These are phyloP conservation scores for Patellifolia procumbens DNA, from an alignment of 179 eudicot genomes.

Conservation along the genomic window DNA sequence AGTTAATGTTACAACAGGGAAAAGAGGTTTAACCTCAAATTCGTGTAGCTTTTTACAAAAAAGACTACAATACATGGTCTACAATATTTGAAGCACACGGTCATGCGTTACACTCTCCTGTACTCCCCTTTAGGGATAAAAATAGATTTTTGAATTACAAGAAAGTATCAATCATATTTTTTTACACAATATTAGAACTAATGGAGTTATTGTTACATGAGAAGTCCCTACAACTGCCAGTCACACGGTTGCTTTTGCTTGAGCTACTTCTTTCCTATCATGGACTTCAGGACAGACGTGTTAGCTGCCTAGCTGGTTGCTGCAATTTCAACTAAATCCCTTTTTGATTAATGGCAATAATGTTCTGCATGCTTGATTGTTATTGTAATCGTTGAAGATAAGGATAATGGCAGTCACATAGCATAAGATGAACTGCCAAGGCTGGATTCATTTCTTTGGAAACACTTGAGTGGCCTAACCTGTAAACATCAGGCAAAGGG, in stretches of 20 bases:
- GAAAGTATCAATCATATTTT: neutral
- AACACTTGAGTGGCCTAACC: conserved; percentile 75
- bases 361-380: conserved; percentile 10
- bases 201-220: conserved; percentile 13
- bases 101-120: neutral
- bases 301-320: conserved; percentile 15
- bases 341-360: neutral
- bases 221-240: conserved; percentile 4
- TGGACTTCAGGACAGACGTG: neutral
- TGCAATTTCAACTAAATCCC: conserved; percentile 14
- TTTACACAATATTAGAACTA: neutral
- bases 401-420: conserved; percentile 16
- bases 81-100: neutral
- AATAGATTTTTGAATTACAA: neutral
- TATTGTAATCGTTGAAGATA: conserved; percentile 5
- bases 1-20: neutral
- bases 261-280: conserved; percentile 2
- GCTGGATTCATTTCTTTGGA: conserved; percentile 56
- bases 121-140: neutral
- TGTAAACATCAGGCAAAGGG: conserved; percentile 30
- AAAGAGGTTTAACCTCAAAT: neutral
- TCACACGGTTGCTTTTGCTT: conserved; percentile 1
- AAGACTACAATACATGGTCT: neutral
- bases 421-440: conserved; percentile 52
- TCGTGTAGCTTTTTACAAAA: neutral